phyloP scores from a whole-genome alignment of 495 filamentous ascomycete species.

The Friedmanniomyces simplex region DNA sequence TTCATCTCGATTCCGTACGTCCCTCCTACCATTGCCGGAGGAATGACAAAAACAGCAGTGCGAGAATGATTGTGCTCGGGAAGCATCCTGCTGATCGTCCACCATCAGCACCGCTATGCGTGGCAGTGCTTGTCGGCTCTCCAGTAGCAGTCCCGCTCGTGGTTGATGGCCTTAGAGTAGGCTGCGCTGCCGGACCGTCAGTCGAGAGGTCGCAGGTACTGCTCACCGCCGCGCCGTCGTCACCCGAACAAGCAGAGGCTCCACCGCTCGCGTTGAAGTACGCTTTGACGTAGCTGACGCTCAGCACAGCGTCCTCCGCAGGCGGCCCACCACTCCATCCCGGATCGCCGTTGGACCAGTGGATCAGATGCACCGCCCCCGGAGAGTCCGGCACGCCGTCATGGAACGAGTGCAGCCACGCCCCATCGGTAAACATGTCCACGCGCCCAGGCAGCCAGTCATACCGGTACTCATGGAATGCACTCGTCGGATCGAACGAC shows the following conservation, averaged over 20 bases:
- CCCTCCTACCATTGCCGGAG: no score
- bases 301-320: constrained; percentile 44
- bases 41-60: no score
- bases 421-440: constrained; percentile 54
- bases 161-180: neutral
- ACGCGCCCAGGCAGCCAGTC: constrained; percentile 55
- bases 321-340: constrained; percentile 63
- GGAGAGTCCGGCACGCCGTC: constrained; percentile 43
- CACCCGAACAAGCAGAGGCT: neutral
- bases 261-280: constrained; percentile 53
- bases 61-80: no score
- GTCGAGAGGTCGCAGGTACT: neutral
- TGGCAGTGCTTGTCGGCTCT: neutral
- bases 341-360: constrained; percentile 68
- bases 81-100: no score
- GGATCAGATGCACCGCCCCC: constrained; percentile 57
- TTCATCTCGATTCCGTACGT: no score
- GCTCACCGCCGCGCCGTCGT: neutral
- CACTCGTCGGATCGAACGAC: constrained; percentile 49
- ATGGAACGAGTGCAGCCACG: constrained; percentile 43
- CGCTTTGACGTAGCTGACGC: constrained; percentile 56
- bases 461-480: constrained; percentile 66
- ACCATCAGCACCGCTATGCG: neutral
- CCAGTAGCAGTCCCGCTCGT: neutral
- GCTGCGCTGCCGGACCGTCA: neutral